Conservation (phyloP, 495 filamentous ascomycete genomes). For the Chaetomidium leptoderma region DNA sequence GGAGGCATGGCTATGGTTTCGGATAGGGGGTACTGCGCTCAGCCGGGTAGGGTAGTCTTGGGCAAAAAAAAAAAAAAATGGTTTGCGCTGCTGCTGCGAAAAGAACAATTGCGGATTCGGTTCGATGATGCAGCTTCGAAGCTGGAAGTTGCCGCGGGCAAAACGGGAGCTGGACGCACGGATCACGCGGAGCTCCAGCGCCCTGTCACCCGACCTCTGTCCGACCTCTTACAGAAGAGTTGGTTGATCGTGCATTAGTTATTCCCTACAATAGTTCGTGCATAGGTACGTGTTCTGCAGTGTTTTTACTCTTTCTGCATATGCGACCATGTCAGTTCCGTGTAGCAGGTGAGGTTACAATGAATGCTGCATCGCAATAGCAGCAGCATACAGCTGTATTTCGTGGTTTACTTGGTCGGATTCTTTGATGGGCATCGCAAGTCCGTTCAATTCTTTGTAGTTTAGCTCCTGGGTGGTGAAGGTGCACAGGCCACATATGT, state of each 20-base stretch:
- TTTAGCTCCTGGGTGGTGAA: too few relatives aligned
- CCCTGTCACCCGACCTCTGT: slow-evolving; percentile 1
- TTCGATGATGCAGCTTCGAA: slow-evolving; percentile 1
- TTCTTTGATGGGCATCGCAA: not conserved
- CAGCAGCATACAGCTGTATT: too few relatives aligned
- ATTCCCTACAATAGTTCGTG: too few relatives aligned
- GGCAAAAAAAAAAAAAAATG: slow-evolving; percentile 1
- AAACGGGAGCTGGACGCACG: slow-evolving; percentile 18
- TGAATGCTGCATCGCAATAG: too few relatives aligned
- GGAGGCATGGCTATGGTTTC: slow-evolving; percentile 44
- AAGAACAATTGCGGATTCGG: not conserved
- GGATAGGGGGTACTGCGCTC: not conserved
- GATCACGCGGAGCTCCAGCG: not conserved
- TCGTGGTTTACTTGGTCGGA: too few relatives aligned
- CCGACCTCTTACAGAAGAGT: too few relatives aligned
- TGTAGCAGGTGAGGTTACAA: too few relatives aligned
- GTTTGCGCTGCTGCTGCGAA: not conserved
- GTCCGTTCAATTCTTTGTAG: not conserved
- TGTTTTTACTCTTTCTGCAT: too few relatives aligned
- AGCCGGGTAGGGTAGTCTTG: not conserved
- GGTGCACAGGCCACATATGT: not conserved
- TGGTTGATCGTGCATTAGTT: too few relatives aligned
- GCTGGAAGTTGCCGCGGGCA: slow-evolving; percentile 20
- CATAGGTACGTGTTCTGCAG: not conserved
- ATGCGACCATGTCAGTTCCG: too few relatives aligned